Evolutionary conservation across 441 rosid species (phyloP).

Genomic region (Dalechampia spathulata): DNA sequence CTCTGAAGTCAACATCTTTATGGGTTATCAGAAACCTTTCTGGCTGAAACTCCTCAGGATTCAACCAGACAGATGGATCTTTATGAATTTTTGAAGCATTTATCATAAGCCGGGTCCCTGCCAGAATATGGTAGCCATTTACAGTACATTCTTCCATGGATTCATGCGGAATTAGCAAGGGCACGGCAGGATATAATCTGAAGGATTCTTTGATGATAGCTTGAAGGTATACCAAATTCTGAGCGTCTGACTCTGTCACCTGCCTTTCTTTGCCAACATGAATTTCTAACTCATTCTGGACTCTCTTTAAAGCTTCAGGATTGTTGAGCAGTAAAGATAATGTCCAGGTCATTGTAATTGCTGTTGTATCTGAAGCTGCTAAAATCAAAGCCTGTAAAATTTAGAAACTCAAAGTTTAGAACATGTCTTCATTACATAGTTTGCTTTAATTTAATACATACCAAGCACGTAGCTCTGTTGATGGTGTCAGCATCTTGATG

Average conservation of each 20-base stretch:
- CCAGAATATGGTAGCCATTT: conserved; percentile 29
- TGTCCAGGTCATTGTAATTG: conserved; percentile 35
- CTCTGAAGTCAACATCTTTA: conserved; percentile 19
- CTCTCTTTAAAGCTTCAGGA: conserved; percentile 26
- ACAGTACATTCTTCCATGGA: conserved; percentile 39
- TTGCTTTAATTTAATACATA: not conserved
- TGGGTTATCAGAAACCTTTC: conserved; percentile 32
- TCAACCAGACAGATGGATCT: conserved; percentile 33
- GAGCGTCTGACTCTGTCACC: conserved; percentile 40
- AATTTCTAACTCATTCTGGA: conserved; percentile 40
- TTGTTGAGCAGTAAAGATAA: conserved; percentile 25
- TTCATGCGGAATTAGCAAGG: conserved; percentile 31
- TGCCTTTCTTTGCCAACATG: conserved; percentile 36
- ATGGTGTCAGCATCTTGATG: conserved; percentile 21
- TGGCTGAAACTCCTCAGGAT: conserved; percentile 31
- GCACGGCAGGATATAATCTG: conserved; percentile 44
- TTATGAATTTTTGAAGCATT: conserved; percentile 40
- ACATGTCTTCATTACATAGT: no score
- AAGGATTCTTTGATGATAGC: conserved; percentile 49
- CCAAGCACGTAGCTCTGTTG: conserved; percentile 29
- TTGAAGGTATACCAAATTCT: conserved; percentile 37
- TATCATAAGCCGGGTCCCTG: conserved; percentile 34
- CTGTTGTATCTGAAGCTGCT: conserved; percentile 41
- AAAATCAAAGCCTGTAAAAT: conserved; percentile 39
- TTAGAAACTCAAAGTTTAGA: no score